Percentiles rank a stretch among this genome's conserved stretches.
phyloP scores from a whole-genome alignment of 176 grass and related monocot species.

The Dactylis glomerata region DNA sequence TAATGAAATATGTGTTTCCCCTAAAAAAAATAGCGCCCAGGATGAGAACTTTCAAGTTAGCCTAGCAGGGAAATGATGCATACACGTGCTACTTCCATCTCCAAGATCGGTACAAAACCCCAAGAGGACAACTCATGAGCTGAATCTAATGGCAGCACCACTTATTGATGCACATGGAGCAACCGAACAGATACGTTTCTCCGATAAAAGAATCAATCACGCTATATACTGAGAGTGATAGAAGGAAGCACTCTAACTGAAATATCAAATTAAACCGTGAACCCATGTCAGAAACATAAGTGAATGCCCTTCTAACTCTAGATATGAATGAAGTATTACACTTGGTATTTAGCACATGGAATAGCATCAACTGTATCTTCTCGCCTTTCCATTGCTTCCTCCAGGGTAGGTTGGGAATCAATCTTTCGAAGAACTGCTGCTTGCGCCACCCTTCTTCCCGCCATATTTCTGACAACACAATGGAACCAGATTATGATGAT shows the following conservation, averaged over 20 bases:
- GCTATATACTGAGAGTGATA: constrained; percentile 28
- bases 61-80: not conserved
- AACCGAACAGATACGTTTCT: constrained; percentile 3
- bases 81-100: not conserved
- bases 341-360: constrained; percentile 50
- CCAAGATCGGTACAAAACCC: not conserved
- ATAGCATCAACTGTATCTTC: constrained; percentile 32
- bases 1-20: no score
- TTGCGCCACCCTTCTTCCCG: constrained; percentile 60
- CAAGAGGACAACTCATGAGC: not conserved
- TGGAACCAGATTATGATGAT: not conserved
- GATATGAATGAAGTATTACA: constrained; percentile 62
- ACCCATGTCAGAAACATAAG: constrained; percentile 36
- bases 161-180: not conserved
- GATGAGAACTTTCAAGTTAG: not conserved
- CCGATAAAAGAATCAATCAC: constrained; percentile 7
- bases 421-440: constrained; percentile 54
- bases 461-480: constrained; percentile 55
- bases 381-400: constrained; percentile 10
- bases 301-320: constrained; percentile 49
- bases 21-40: not conserved
- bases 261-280: constrained; percentile 41
- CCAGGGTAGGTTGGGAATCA: constrained; percentile 21
- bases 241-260: constrained; percentile 26
- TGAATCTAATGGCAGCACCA: not conserved